Evolutionary conservation across 257 asterid species (phyloP).

Genomic region (Nemophila menziesii): DNA sequence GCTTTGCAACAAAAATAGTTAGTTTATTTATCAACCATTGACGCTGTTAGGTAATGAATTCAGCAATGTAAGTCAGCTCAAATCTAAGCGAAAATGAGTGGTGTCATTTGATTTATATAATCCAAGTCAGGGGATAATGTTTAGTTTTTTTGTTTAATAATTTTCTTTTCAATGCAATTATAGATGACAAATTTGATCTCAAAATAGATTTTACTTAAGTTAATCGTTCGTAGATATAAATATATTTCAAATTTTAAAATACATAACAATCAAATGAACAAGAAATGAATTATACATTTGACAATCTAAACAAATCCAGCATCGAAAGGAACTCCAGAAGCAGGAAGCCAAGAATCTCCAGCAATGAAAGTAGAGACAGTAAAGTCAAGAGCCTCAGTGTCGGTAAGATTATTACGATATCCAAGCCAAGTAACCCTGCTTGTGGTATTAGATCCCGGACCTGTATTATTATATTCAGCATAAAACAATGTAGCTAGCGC

Average conservation of each 20-base stretch:
- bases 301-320: constrained; percentile 9
- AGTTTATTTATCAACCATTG: no score
- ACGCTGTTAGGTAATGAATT: no score
- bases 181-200: neutral
- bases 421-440: constrained; percentile 22
- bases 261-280: neutral
- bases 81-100: no score
- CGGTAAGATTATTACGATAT: constrained; percentile 14
- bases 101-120: no score
- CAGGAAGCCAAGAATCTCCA: constrained; percentile 18
- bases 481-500: constrained; percentile 19
- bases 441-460: constrained; percentile 15
- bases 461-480: constrained; percentile 22
- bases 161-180: neutral
- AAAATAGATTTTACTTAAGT: neutral
- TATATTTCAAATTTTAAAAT: neutral
- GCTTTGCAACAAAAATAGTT: no score
- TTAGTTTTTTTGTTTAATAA: no score
- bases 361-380: constrained; percentile 15
- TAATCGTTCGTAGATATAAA: neutral
- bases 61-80: no score
- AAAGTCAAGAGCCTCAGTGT: constrained; percentile 9
- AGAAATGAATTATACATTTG: neutral
- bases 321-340: constrained; percentile 12
- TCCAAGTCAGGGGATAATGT: no score